A percentile compares a stretch with the other conserved stretches of the same genome.
Evolutionary conservation across 1,139 yeast genomes (phyloP).

Genomic region (Sugiyamaella paludigena): DNA sequence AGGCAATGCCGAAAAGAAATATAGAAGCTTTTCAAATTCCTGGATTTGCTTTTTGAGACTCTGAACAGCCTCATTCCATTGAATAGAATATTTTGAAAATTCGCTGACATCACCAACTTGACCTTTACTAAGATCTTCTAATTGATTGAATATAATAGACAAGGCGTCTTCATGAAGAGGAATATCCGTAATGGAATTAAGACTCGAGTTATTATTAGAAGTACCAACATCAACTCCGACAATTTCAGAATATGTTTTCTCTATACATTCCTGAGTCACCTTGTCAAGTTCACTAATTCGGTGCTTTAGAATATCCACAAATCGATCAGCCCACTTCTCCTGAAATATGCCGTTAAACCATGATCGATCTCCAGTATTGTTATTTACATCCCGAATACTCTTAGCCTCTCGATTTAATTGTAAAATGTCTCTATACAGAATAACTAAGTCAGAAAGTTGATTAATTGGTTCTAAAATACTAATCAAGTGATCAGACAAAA

Average conservation of each 20-base stretch:
- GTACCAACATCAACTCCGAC: neutral
- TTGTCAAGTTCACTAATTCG: neutral
- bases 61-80: slow-evolving; percentile 18
- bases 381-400: slow-evolving; percentile 10
- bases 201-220: neutral
- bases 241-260: neutral
- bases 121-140: slow-evolving; percentile 20
- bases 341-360: slow-evolving; percentile 23
- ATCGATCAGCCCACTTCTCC: slow-evolving; percentile 23
- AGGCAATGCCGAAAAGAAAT: slow-evolving; percentile 8
- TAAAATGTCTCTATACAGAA: slow-evolving; percentile 22
- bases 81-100: slow-evolving; percentile 15
- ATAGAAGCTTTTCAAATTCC: slow-evolving; percentile 16
- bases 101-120: slow-evolving; percentile 14
- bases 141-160: slow-evolving; percentile 13
- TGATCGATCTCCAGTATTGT: neutral
- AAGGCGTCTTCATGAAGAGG: slow-evolving; percentile 16
- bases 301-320: slow-evolving; percentile 16
- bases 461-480: slow-evolving; percentile 16
- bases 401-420: slow-evolving; percentile 23
- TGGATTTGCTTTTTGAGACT: slow-evolving; percentile 14
- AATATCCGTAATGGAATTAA: neutral
- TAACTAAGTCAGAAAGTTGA: slow-evolving; percentile 22
- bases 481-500: slow-evolving; percentile 17
- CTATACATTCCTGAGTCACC: neutral